These are phyloP conservation scores for Aspergillus cejpii DNA, from an alignment of 2,329 filamentous ascomycete species.

Conservation along the genomic window DNA sequence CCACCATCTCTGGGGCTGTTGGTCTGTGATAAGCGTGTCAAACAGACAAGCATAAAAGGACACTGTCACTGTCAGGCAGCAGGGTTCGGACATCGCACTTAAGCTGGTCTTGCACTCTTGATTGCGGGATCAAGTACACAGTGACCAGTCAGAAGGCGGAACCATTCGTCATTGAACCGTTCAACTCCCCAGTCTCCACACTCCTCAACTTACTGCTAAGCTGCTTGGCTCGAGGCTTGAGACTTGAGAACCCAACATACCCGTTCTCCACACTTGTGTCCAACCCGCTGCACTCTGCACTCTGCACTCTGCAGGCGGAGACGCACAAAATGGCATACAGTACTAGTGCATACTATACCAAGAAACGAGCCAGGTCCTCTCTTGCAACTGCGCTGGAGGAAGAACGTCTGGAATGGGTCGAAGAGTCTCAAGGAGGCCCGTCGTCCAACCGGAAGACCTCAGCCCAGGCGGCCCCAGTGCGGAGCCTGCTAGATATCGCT, in stretches of 20 bases:
- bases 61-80: too few relatives aligned
- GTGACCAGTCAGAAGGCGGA: slow-evolving; percentile 1
- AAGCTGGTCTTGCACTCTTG: background rate
- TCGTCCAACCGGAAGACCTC: slow-evolving; percentile 49
- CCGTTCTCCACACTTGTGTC: slow-evolving; percentile 12
- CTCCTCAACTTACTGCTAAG: slow-evolving; percentile 10
- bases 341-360: slow-evolving; percentile 2
- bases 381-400: slow-evolving; percentile 71
- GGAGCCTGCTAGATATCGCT: slow-evolving; percentile 60
- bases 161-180: slow-evolving; percentile 10
- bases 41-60: too few relatives aligned
- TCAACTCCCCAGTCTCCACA: slow-evolving; percentile 20
- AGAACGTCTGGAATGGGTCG: slow-evolving; percentile 67
- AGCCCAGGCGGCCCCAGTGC: slow-evolving; percentile 58
- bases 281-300: too few relatives aligned
- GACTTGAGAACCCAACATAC: slow-evolving; percentile 6
- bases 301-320: slow-evolving; percentile 27
- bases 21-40: too few relatives aligned
- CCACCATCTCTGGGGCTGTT: too few relatives aligned
- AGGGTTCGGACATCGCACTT: too few relatives aligned
- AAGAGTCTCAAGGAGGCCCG: slow-evolving; percentile 53
- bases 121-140: background rate
- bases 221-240: slow-evolving; percentile 4
- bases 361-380: slow-evolving; percentile 51
- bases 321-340: slow-evolving; percentile 25